These are phyloP conservation scores for Magnolia officinalis DNA, from an alignment of 164 flowering plant species.

Conservation along the genomic window DNA sequence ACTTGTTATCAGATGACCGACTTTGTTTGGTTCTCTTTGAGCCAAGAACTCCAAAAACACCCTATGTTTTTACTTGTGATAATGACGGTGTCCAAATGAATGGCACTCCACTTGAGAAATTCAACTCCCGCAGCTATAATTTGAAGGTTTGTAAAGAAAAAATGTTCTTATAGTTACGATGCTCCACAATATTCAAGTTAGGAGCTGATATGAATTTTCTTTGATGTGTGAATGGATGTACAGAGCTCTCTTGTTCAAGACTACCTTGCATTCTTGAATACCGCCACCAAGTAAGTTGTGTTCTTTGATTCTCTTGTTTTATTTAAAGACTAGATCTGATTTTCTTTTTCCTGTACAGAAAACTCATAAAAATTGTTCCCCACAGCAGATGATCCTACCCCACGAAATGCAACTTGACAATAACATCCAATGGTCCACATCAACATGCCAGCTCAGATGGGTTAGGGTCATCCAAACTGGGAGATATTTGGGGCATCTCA, in stretches of 20 bases:
- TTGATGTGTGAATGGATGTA: slow-evolving; percentile 7
- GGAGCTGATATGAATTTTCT: not conserved
- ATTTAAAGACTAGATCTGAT: not conserved
- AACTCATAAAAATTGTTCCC: no score
- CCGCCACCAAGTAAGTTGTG: slow-evolving; percentile 65
- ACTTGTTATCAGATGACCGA: slow-evolving; percentile 27
- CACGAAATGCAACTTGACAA: no score
- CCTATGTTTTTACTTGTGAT: slow-evolving; percentile 17
- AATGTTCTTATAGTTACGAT: not conserved
- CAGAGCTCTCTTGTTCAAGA: slow-evolving; percentile 71
- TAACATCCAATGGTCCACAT: no score
- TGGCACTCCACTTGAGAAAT: slow-evolving; percentile 60
- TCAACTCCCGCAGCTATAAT: slow-evolving; percentile 42
- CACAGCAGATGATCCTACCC: no score
- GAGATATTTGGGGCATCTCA: not conserved
- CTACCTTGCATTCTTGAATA: slow-evolving; percentile 68
- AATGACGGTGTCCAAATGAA: slow-evolving; percentile 12
- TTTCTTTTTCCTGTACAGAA: not conserved
- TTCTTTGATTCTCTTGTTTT: not conserved
- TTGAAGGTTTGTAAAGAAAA: slow-evolving; percentile 52
- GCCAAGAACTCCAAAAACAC: slow-evolving; percentile 44
- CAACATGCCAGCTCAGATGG: no score
- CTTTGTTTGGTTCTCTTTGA: slow-evolving; percentile 23
- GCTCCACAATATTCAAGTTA: not conserved
- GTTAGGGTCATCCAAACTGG: no score